These are phyloP conservation scores for Alternaria longipes DNA, from an alignment of 2,329 filamentous ascomycete species.

Conservation along the genomic window DNA sequence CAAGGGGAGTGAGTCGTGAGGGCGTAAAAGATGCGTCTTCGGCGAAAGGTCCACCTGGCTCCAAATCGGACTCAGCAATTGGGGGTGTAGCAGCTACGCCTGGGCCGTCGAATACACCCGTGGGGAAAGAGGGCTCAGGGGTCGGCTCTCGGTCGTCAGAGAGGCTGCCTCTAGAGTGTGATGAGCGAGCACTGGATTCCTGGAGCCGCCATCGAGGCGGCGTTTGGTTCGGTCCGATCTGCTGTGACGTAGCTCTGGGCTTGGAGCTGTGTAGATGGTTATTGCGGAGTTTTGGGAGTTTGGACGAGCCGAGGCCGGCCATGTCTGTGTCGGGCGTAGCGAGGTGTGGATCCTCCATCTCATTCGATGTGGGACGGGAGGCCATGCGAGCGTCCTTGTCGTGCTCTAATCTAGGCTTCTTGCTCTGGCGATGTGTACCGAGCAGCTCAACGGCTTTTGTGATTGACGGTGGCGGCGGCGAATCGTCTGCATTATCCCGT, in stretches of 20 bases:
- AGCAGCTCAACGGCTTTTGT: constrained; percentile 63
- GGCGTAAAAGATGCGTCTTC: constrained; percentile 26
- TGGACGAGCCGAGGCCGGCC: constrained; percentile 34
- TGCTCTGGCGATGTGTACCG: constrained; percentile 60
- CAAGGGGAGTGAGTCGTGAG: constrained; percentile 62
- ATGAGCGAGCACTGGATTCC: constrained; percentile 36
- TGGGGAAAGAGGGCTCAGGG: constrained; percentile 35
- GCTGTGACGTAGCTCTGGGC: constrained; percentile 31
- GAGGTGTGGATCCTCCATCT: constrained; percentile 45
- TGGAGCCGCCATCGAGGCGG: constrained; percentile 38
- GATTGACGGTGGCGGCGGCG: constrained; percentile 63
- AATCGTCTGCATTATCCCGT: constrained; percentile 49
- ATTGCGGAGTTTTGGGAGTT: constrained; percentile 28
- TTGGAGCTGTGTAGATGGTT: constrained; percentile 29
- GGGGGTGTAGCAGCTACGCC: constrained; percentile 78
- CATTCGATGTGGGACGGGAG: constrained; percentile 43
- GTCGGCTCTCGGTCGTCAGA: constrained; percentile 25
- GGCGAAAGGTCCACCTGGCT: constrained; percentile 62
- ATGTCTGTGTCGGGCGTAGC: constrained; percentile 52
- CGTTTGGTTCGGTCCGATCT: constrained; percentile 19
- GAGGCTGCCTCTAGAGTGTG: constrained; percentile 25
- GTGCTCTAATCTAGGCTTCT: constrained; percentile 56
- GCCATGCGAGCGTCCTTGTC: constrained; percentile 29
- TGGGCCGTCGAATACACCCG: constrained; percentile 43
- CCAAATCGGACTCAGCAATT: constrained; percentile 75